Conservation (phyloP, 208 protist species). For the Angomonas ambiguus region DNA sequence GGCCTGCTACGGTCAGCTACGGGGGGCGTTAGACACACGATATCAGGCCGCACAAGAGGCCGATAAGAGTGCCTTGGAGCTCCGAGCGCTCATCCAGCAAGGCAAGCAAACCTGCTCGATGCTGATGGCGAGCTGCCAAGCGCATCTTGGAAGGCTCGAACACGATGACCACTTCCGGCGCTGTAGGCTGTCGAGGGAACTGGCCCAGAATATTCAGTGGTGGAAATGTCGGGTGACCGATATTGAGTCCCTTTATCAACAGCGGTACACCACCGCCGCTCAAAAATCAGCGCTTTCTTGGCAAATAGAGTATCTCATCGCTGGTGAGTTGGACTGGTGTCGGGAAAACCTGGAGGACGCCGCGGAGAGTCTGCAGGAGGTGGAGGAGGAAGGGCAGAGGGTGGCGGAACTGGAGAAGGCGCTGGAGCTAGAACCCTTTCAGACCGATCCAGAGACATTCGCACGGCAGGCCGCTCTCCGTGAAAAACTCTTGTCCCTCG, state of each 20-base stretch:
- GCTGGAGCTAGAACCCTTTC: constrained; percentile 40
- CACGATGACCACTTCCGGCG: constrained; percentile 57
- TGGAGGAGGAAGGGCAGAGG: constrained; percentile 39
- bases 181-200: constrained; percentile 39
- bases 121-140: constrained; percentile 37
- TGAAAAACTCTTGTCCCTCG: constrained; percentile 9
- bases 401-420: constrained; percentile 26
- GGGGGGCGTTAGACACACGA: constrained; percentile 24
- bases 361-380: constrained; percentile 31
- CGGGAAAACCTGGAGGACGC: constrained; percentile 55
- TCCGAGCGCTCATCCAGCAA: constrained; percentile 28
- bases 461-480: constrained; percentile 1
- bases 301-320: constrained; percentile 68
- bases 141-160: constrained; percentile 33
- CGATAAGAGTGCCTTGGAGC: constrained; percentile 13
- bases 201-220: constrained; percentile 33
- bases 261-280: constrained; percentile 38
- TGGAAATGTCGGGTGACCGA: constrained; percentile 62
- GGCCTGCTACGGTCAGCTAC: constrained; percentile 51
- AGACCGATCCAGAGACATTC: neutral
- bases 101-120: constrained; percentile 28
- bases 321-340: constrained; percentile 57
- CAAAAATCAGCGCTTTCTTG: constrained; percentile 24
- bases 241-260: constrained; percentile 50
- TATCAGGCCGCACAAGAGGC: constrained; percentile 26